Base-by-base conservation (phyloP, 495 filamentous ascomycete species). In the Neurospora tetraspora region DNA sequence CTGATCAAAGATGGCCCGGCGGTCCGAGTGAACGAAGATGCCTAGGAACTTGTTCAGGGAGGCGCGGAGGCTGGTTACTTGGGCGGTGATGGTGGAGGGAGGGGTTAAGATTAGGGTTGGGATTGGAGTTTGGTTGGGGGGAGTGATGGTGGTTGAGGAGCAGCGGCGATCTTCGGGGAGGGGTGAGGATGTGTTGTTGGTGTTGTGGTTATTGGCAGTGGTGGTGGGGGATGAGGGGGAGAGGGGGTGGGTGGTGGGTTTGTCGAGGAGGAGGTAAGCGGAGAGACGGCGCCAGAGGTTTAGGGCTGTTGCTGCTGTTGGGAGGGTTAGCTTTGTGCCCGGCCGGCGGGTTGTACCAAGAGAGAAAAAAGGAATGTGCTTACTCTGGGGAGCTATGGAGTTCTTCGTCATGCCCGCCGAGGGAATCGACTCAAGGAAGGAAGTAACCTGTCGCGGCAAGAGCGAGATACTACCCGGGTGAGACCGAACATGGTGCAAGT, bases 241-340 rank as follows among this genome's bases (percentile, higher is more conserved):
- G 4, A 59, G 16, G 23, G 53, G 23, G 23, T 12, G 11, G 6
- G 53, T n/a, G n/a, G 31, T 34, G 53, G 53, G 53, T 18, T 65
- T 65, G 14, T 65, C 53, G 27, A 65, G 53, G 53, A 83, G 80
- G 8, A 83, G 72, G 71, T 78, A 83, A 5, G 80, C 77, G 5
- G 81, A 80, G 3, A 83, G 70, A n/a, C 73, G 74, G 43, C 81
- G 77, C 81, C 81, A 82, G 39, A 75, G 73, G 71, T 75, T 75
- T 37, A 81, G 73, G 16, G 81, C 81, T 16, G 80, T 53, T 16
- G 76, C 43, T 9, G 73, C 81, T 83, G 61, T 36, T 20, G 0
- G 14, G 31, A 3, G 3, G 0, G 53, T 34, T 65, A 65, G 23
- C 14, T 16, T 39, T 39, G 3, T 39, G 9, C 38, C 38, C 9